These are phyloP conservation scores for Pythium guiyangense DNA, from an alignment of 352 stramenopile genomes.

Conservation along the genomic window DNA sequence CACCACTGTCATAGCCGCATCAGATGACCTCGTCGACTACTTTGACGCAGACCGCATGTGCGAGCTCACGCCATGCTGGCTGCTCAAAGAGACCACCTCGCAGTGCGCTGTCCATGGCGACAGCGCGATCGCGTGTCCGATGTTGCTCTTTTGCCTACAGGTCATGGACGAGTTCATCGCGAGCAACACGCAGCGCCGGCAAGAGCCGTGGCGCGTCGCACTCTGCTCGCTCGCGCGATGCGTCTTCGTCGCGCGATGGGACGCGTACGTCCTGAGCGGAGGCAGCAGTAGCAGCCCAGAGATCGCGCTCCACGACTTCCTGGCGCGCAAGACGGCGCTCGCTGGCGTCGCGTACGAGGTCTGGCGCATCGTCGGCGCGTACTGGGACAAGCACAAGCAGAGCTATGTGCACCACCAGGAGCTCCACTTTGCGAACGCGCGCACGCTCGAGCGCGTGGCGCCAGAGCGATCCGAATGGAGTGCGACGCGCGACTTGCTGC, in stretches of 20 bases:
- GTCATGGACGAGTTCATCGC: too few species aligned
- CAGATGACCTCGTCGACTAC: constrained; percentile 59
- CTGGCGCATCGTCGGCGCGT: constrained; percentile 52
- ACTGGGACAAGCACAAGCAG: constrained; percentile 58
- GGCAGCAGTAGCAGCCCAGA: constrained; percentile 4
- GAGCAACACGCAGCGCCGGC: constrained; percentile 19
- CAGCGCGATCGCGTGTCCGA: constrained; percentile 35
- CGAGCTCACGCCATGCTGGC: constrained; percentile 62
- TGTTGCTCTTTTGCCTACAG: too few species aligned
- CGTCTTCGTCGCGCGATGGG: constrained; percentile 54
- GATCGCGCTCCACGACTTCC: constrained; percentile 30
- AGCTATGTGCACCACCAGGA: constrained; percentile 65
- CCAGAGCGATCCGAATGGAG: constrained; percentile 28
- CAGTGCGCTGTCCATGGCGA: constrained; percentile 40
- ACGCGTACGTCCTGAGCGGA: constrained; percentile 28
- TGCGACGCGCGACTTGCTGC: constrained; percentile 26
- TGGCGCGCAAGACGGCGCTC: constrained; percentile 25
- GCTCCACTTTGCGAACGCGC: constrained; percentile 41
- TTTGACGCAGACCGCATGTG: constrained; percentile 62
- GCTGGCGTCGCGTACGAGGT: constrained; percentile 45
- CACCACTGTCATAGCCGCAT: too few species aligned
- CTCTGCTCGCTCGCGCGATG: constrained; percentile 48
- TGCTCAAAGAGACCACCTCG: constrained; percentile 22
- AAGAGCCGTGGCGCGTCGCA: constrained; percentile 35
- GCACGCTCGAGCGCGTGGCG: too few species aligned